These are phyloP conservation scores for Cryptococcus sp. DNA, from an alignment of 1,284 basidiomycete species.

Conservation along the genomic window DNA sequence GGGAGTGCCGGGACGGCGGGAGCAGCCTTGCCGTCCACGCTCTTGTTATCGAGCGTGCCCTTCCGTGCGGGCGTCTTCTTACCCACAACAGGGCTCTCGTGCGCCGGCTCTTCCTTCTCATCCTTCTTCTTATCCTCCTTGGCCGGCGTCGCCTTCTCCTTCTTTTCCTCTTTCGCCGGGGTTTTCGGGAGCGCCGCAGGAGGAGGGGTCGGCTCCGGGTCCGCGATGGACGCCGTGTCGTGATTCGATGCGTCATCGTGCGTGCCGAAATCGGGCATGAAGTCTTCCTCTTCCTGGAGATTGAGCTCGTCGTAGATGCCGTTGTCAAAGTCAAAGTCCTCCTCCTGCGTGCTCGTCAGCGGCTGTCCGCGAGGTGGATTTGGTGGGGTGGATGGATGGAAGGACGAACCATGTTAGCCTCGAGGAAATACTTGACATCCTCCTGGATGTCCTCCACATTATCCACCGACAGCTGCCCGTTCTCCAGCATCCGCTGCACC, in stretches of 20 bases:
- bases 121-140: not conserved
- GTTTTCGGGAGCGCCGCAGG: constrained; percentile 28
- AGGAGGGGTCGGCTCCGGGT: constrained; percentile 23
- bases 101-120: constrained; percentile 15
- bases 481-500: constrained; percentile 88
- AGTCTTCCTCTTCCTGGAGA: constrained; percentile 87
- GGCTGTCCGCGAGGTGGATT: too few relatives aligned
- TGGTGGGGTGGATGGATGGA: too few relatives aligned
- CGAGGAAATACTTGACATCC: constrained; percentile 95
- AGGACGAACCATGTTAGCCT: constrained; percentile 80
- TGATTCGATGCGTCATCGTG: constrained; percentile 57
- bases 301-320: constrained; percentile 98
- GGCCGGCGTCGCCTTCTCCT: constrained; percentile 18
- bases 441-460: constrained; percentile 82
- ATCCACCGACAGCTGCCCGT: constrained; percentile 81
- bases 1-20: constrained; percentile 22
- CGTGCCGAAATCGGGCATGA: constrained; percentile 69
- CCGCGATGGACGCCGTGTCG: constrained; percentile 52
- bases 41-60: constrained; percentile 24
- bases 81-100: constrained; percentile 36
- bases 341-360: constrained; percentile 61
- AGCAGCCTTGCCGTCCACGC: constrained; percentile 8
- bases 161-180: constrained; percentile 42
- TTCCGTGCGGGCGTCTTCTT: constrained; percentile 36
- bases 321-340: constrained; percentile 96